Base-by-base conservation (phyloP, 2,329 filamentous ascomycete genomes). In the Dothiorella sarmentorum region DNA sequence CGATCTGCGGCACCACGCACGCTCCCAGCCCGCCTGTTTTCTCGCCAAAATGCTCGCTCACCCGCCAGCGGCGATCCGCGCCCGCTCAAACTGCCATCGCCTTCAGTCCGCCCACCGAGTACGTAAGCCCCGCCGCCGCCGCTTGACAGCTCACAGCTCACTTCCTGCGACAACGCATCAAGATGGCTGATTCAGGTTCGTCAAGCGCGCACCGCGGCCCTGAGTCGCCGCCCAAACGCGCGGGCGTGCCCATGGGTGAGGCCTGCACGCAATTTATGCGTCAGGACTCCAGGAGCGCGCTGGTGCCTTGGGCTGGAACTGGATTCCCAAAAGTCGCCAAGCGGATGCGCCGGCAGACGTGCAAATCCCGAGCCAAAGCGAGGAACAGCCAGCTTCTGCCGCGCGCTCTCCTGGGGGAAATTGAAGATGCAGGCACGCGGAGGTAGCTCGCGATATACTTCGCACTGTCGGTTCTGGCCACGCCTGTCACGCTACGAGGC, bases 261-360 rank as follows among this genome's bases (percentile, higher is more conserved):
- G 44, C 44, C 24, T 47, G 56, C 35, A 31, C 24, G 43, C 33
- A 45, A 49, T 58, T 40, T 35, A 37, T 40, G 44, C 43, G 44
- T 49, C 40, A 45, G 24, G 53, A 18, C 43, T 35, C 40, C 40
- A 45, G 24, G 53, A 18, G 13, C 31, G 24, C 42, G 18, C 31
- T 37, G 53, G 53, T 57, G 53, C 53, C 53, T 57, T 47, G 55
- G 55, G 55, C 55, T 57, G 55, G 53, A 56, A 56, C 47, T n/a
- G n/a, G n/a, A n/a, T n/a, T n/a, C n/a, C 29, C 53, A 20, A 24
- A 44, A 56, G 53, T 42, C n/a, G 55, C 55, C 55, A 47, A 47
- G 55, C 55, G 42, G 55, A 57, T 47, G 31, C 55, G 43, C 43
- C 55, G 55, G 55, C 33, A 40, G 49, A 53, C 49, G 33, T 40